A percentile compares a stretch with the other conserved stretches of the same genome.
Evolutionary conservation across 805 yeast genomes (phyloP).

Genomic region (Nakazawaea wyomingensis): DNA sequence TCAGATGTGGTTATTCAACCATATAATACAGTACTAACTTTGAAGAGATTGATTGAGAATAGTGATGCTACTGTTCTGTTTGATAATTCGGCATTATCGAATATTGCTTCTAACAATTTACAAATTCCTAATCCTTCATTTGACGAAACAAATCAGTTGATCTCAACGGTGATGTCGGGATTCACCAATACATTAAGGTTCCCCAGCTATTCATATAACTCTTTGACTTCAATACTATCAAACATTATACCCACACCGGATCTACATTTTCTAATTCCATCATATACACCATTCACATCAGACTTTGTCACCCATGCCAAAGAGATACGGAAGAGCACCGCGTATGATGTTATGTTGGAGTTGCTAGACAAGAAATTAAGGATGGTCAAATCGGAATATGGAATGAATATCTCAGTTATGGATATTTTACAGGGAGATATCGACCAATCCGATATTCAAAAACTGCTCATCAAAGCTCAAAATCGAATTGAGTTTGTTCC

Average conservation of each 20-base stretch:
- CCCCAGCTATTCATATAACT: slow-evolving; percentile 88
- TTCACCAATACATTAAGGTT: slow-evolving; percentile 84
- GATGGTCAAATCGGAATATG: slow-evolving; percentile 53
- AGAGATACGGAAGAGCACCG: slow-evolving; percentile 64
- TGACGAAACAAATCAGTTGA: slow-evolving; percentile 77
- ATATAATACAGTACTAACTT: slow-evolving; percentile 79
- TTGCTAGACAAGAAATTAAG: slow-evolving; percentile 72
- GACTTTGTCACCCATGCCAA: slow-evolving; percentile 58
- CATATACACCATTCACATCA: slow-evolving; percentile 72
- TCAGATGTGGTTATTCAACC: slow-evolving; percentile 99
- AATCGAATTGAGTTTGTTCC: slow-evolving; percentile 74
- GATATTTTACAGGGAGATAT: slow-evolving; percentile 64
- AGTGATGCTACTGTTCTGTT: slow-evolving; percentile 88
- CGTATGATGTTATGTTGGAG: slow-evolving; percentile 81
- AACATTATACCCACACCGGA: slow-evolving; percentile 83
- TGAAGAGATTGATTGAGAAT: slow-evolving; percentile 73
- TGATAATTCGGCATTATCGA: slow-evolving; percentile 80
- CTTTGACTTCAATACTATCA: slow-evolving; percentile 74
- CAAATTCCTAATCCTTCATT: slow-evolving; percentile 59
- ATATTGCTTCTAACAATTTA: slow-evolving; percentile 61
- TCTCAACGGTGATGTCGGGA: slow-evolving; percentile 79
- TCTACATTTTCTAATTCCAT: slow-evolving; percentile 66
- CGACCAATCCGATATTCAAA: slow-evolving; percentile 68
- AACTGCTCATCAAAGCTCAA: slow-evolving; percentile 59
- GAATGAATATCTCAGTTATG: slow-evolving; percentile 61